phyloP scores from a whole-genome alignment of 2,329 filamentous ascomycete genomes.

The Orbilia javanica region DNA sequence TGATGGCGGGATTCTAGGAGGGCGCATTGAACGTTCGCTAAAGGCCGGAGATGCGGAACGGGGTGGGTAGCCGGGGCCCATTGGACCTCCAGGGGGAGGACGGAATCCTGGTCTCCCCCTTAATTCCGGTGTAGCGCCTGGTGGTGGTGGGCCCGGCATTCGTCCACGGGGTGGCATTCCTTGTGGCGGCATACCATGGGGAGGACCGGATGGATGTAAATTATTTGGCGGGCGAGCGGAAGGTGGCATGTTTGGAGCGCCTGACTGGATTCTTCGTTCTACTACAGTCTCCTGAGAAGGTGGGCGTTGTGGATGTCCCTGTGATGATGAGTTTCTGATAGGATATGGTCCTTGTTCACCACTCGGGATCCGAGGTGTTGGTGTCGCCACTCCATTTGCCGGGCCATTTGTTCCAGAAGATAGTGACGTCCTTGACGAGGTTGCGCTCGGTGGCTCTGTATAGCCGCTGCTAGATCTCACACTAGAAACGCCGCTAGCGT shows the following conservation, averaged over 20 bases:
- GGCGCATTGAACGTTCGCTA: conserved; percentile 53
- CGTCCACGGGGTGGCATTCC: conserved; percentile 28
- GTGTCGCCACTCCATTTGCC: not conserved
- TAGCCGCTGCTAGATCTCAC: conserved; percentile 47
- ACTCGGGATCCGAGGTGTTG: conserved; percentile 34
- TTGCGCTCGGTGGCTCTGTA: conserved; percentile 38
- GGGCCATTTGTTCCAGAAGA: conserved; percentile 39
- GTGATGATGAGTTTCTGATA: conserved; percentile 37
- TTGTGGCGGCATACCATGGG: conserved; percentile 14
- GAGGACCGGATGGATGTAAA: conserved; percentile 14
- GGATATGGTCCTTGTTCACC: conserved; percentile 42
- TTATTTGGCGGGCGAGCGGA: conserved; percentile 22
- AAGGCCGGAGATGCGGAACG: conserved; percentile 50
- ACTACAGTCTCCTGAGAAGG: conserved; percentile 30
- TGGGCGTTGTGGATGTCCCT: conserved; percentile 38
- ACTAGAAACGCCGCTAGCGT: conserved; percentile 48
- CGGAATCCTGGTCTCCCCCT: conserved; percentile 48
- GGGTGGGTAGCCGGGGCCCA: conserved; percentile 52
- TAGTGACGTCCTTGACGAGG: conserved; percentile 45
- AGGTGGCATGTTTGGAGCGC: conserved; percentile 21
- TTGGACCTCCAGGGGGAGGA: conserved; percentile 42
- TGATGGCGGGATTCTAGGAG: conserved; percentile 31
- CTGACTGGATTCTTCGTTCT: conserved; percentile 22
- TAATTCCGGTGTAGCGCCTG: conserved; percentile 22
- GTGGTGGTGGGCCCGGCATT: conserved; percentile 11